phyloP scores from a whole-genome alignment of 2,329 filamentous ascomycete species.

The Stagonosporopsis chrysanthemi region DNA sequence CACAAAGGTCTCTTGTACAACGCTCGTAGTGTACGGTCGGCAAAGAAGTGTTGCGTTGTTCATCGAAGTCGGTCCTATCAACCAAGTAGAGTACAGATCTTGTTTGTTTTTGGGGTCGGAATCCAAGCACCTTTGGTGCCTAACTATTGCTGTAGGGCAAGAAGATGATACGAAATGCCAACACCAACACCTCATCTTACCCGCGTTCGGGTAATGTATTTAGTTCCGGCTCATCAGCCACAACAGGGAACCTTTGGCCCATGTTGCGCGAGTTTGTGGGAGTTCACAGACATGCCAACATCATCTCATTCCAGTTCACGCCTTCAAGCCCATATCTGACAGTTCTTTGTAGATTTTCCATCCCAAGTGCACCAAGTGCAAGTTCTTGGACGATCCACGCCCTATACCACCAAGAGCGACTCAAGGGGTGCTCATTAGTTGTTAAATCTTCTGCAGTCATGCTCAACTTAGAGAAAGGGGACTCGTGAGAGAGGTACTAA shows the following conservation, averaged over 20 bases:
- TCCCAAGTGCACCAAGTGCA: background rate
- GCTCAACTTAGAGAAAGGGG: background rate
- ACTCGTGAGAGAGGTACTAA: background rate
- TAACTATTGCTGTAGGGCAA: background rate
- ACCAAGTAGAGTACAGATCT: background rate
- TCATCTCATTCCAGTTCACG: background rate
- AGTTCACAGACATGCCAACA: background rate
- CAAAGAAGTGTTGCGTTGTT: background rate
- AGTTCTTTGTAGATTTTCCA: background rate
- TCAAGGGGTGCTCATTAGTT: background rate
- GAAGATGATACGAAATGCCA: background rate
- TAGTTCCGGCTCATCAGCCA: background rate
- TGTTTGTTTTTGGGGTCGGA: background rate
- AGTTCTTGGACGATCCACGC: background rate
- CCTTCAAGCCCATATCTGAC: background rate
- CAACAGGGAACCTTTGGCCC: background rate
- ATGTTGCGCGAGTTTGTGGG: background rate
- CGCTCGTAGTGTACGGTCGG: background rate
- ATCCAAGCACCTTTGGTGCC: background rate
- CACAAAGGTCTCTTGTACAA: background rate
- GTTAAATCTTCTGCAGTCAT: background rate
- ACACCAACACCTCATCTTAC: background rate
- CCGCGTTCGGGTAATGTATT: background rate
- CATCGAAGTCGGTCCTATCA: background rate
- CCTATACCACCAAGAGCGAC: background rate